These are phyloP conservation scores for Solanum rostratum DNA, from an alignment of 257 asterid species.

Conservation along the genomic window DNA sequence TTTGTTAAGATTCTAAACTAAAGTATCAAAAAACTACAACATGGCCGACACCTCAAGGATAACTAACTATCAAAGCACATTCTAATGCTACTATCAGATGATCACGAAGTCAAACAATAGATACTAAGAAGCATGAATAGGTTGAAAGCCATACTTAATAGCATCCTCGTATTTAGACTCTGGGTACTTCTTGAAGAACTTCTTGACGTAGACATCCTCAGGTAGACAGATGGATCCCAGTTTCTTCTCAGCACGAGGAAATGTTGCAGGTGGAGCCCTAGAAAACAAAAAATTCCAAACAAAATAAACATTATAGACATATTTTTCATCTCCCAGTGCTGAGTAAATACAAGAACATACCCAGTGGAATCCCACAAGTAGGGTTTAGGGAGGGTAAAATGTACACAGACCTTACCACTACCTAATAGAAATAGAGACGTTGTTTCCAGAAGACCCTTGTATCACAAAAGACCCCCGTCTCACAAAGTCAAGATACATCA, in stretches of 20 bases:
- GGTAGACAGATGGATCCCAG: constrained; percentile 52
- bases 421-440: too few relatives aligned
- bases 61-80: background rate
- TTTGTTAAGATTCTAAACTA: background rate
- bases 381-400: too few relatives aligned
- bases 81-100: background rate
- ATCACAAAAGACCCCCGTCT: too few relatives aligned
- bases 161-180: constrained; percentile 62
- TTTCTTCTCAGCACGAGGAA: constrained; percentile 66
- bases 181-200: constrained; percentile 61
- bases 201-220: constrained; percentile 66
- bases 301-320: background rate
- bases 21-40: background rate
- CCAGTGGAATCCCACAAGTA: too few relatives aligned
- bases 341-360: too few relatives aligned
- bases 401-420: too few relatives aligned
- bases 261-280: constrained; percentile 86
- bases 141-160: constrained; percentile 42
- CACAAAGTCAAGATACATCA: too few relatives aligned
- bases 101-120: background rate
- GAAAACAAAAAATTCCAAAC: background rate
- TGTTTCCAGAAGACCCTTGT: too few relatives aligned
- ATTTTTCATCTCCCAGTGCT: background rate
- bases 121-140: background rate
- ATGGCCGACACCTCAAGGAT: background rate